Conservation (phyloP, 192 early-diverging fungal genomes). For the Mortierella hygrophila region DNA sequence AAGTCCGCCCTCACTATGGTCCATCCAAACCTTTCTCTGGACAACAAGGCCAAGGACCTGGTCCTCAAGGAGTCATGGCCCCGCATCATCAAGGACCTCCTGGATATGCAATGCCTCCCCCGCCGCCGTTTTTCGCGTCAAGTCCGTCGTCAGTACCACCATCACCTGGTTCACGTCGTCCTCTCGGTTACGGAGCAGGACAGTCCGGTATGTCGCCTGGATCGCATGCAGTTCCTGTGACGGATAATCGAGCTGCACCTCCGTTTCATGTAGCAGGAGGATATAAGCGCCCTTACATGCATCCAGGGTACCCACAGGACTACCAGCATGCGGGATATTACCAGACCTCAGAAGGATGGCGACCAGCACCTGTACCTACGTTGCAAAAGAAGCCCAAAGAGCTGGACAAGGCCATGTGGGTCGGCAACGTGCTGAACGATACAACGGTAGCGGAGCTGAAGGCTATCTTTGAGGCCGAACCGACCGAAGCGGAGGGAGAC, state of each 20-base stretch:
- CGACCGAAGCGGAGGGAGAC: conserved; percentile 53
- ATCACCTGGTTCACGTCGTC: conserved; percentile 20
- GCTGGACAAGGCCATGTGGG: conserved; percentile 66
- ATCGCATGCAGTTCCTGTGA: conserved; percentile 5
- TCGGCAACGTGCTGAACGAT: conserved; percentile 61
- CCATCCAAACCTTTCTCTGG: conserved; percentile 23
- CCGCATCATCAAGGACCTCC: conserved; percentile 9
- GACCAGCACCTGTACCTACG: conserved; percentile 4
- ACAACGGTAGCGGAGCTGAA: conserved; percentile 59
- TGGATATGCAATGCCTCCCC: conserved; percentile 7
- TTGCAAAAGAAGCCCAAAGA: conserved; percentile 64
- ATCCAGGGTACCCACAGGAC: conserved; percentile 21
- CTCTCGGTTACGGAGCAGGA: background rate
- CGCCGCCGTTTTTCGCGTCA: conserved; percentile 8
- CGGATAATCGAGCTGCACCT: conserved; percentile 3
- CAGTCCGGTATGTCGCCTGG: conserved; percentile 10
- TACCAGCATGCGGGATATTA: conserved; percentile 33
- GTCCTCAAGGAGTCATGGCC: conserved; percentile 10
- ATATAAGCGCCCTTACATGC: conserved; percentile 22
- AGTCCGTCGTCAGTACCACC: background rate
- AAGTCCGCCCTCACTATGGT: conserved; percentile 9
- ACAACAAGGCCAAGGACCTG: conserved; percentile 36
- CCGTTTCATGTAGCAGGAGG: conserved; percentile 9
- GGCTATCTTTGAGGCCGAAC: conserved; percentile 61
- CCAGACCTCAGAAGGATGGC: conserved; percentile 28